A percentile compares a stretch with the other conserved stretches of the same genome.
These are phyloP conservation scores for Fusarium sp. DNA, from an alignment of 2,329 filamentous ascomycete species.

Conservation along the genomic window DNA sequence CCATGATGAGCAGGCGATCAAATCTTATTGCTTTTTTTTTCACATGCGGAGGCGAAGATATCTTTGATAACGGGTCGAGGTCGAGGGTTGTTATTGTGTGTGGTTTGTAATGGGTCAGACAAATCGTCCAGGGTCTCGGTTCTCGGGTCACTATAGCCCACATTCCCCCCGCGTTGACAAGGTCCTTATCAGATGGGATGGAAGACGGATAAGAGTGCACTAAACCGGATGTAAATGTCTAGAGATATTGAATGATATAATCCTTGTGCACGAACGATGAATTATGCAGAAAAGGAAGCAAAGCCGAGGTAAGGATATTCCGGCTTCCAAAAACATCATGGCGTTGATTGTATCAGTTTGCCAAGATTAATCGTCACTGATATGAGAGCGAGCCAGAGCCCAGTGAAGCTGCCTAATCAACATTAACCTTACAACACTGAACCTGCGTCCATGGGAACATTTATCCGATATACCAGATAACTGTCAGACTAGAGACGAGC, in stretches of 20 bases:
- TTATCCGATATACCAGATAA: neutral
- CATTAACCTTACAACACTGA: neutral
- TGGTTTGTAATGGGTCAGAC: constrained; percentile 35
- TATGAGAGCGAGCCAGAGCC: too few relatives aligned
- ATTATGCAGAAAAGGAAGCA: neutral
- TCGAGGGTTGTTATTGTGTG: neutral
- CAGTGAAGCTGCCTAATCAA: neutral
- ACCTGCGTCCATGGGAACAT: neutral
- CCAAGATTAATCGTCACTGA: neutral
- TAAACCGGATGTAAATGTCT: neutral
- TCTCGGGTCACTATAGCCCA: constrained; percentile 1
- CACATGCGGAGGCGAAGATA: neutral
- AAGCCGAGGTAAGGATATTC: neutral
- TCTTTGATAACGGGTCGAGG: constrained; percentile 6
- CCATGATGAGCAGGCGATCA: neutral
- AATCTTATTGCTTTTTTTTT: constrained; percentile 27
- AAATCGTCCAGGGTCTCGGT: constrained; percentile 19
- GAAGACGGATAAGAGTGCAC: neutral
- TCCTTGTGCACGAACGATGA: neutral
- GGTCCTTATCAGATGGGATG: constrained; percentile 51
- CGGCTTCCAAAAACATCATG: neutral
- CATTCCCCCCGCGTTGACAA: constrained; percentile 19
- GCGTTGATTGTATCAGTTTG: neutral
- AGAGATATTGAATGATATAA: neutral
- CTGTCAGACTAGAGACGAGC: neutral